These are phyloP conservation scores for Aegilops sharonensis DNA, from an alignment of 176 grass and related monocot species.

Conservation along the genomic window DNA sequence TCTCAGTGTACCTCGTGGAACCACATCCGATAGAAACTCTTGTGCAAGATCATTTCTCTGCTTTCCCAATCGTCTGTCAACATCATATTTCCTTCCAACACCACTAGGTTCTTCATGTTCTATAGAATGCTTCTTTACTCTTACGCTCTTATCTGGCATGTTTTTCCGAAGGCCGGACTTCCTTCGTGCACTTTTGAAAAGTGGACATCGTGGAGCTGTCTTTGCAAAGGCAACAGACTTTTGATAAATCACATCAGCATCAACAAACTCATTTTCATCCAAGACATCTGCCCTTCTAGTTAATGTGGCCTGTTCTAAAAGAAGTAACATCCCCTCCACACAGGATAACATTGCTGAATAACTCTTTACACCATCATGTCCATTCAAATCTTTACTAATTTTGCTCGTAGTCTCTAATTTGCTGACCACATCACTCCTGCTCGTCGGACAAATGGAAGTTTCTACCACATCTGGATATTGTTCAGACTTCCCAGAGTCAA, in stretches of 20 bases:
- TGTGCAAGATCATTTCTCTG: slow-evolving; percentile 46
- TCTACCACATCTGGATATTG: slow-evolving; percentile 33
- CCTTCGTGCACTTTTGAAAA: slow-evolving; percentile 35
- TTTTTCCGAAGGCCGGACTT: slow-evolving; percentile 14
- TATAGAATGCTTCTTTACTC: slow-evolving; percentile 21
- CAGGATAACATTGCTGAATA: slow-evolving; percentile 18
- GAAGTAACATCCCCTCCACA: slow-evolving; percentile 63
- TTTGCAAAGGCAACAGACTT: slow-evolving; percentile 65
- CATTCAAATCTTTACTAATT: slow-evolving; percentile 27
- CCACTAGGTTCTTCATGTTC: slow-evolving; percentile 20
- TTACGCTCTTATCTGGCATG: slow-evolving; percentile 25
- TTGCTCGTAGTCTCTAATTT: slow-evolving; percentile 6
- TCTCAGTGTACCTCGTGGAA: slow-evolving; percentile 65
- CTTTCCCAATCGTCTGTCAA: slow-evolving; percentile 8
- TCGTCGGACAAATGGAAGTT: neutral
- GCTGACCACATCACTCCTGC: slow-evolving; percentile 9
- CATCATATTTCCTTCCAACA: slow-evolving; percentile 36
- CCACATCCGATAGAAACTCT: slow-evolving; percentile 50
- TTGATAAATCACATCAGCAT: slow-evolving; percentile 66
- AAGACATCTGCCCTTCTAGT: slow-evolving; percentile 59
- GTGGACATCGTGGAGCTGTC: slow-evolving; percentile 43
- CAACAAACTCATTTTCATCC: slow-evolving; percentile 40
- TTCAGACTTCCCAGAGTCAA: slow-evolving; percentile 14
- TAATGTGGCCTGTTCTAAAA: slow-evolving; percentile 67
- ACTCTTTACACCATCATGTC: slow-evolving; percentile 4